These are phyloP conservation scores for Tulasnella sp. DNA, from an alignment of 768 basidiomycete species.

Conservation along the genomic window DNA sequence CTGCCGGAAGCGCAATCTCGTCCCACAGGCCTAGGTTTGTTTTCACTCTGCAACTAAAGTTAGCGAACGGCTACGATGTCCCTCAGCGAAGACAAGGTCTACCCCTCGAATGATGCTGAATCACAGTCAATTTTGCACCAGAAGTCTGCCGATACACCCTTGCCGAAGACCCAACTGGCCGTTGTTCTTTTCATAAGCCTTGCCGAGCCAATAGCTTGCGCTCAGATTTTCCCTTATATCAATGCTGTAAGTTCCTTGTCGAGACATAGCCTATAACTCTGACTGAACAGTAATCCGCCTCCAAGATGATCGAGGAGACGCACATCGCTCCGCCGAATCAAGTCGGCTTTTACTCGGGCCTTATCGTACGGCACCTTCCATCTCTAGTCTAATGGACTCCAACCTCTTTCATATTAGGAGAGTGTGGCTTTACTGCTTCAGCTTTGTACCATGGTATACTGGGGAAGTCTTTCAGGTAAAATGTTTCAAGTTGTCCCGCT, in stretches of 20 bases:
- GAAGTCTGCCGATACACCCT: not conserved
- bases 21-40: not conserved
- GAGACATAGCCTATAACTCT: not conserved
- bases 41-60: not conserved
- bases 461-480: constrained; percentile 23
- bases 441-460: constrained; percentile 20
- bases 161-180: constrained; percentile 21
- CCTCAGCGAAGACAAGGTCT: not conserved
- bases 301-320: constrained; percentile 20
- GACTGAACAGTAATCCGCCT: not conserved
- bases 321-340: constrained; percentile 5
- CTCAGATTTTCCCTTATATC: constrained; percentile 22
- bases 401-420: not conserved
- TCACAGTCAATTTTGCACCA: not conserved
- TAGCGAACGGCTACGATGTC: not conserved
- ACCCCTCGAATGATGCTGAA: not conserved
- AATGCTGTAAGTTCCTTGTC: constrained; percentile 15
- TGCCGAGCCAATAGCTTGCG: constrained; percentile 23
- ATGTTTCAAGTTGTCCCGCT: not conserved
- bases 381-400: not conserved
- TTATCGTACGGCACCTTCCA: not conserved
- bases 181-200: constrained; percentile 19
- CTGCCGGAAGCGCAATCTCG: not conserved
- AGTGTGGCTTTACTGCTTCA: constrained; percentile 21
- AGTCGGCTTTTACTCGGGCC: constrained; percentile 19